These are phyloP conservation scores for Spathaspora passalidarum DNA, from an alignment of 805 yeast species.

Conservation along the genomic window DNA sequence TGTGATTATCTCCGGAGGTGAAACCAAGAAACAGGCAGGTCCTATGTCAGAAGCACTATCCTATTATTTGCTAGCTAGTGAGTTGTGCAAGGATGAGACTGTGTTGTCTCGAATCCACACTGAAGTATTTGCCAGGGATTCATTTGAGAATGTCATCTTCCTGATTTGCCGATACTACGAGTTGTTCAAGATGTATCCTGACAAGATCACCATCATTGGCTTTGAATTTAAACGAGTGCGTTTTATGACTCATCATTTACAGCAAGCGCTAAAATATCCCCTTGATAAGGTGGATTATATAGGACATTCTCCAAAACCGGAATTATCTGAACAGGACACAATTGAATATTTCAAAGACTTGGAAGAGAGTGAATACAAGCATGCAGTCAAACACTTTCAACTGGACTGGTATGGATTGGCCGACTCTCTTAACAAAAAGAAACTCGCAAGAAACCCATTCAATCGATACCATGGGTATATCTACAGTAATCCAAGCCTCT, in stretches of 20 bases:
- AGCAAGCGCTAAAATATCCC: conserved; percentile 45
- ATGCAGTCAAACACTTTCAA: conserved; percentile 54
- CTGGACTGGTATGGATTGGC: conserved; percentile 58
- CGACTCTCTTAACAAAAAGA: conserved; percentile 46
- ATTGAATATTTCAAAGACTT: conserved; percentile 46
- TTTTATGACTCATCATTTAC: conserved; percentile 53
- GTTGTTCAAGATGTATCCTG: conserved; percentile 46
- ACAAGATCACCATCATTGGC: conserved; percentile 56
- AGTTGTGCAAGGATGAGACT: conserved; percentile 16
- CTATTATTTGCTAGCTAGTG: conserved; percentile 46
- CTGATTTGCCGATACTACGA: conserved; percentile 55
- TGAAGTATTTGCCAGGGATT: conserved; percentile 77
- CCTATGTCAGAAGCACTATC: conserved; percentile 60
- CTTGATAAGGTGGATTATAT: conserved; percentile 41
- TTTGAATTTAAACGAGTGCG: conserved; percentile 70
- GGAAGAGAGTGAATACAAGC: conserved; percentile 44
- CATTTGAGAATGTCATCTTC: conserved; percentile 72
- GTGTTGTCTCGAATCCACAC: conserved; percentile 33
- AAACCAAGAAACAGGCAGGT: conserved; percentile 56
- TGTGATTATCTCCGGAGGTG: conserved; percentile 64
- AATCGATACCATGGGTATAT: conserved; percentile 38
- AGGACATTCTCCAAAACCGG: conserved; percentile 57
- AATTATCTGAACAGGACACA: conserved; percentile 17
- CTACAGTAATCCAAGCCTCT: conserved; percentile 19
- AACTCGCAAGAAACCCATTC: conserved; percentile 55